Conservation (phyloP, 495 filamentous ascomycete genomes). For the Coniosporium apollinis region DNA sequence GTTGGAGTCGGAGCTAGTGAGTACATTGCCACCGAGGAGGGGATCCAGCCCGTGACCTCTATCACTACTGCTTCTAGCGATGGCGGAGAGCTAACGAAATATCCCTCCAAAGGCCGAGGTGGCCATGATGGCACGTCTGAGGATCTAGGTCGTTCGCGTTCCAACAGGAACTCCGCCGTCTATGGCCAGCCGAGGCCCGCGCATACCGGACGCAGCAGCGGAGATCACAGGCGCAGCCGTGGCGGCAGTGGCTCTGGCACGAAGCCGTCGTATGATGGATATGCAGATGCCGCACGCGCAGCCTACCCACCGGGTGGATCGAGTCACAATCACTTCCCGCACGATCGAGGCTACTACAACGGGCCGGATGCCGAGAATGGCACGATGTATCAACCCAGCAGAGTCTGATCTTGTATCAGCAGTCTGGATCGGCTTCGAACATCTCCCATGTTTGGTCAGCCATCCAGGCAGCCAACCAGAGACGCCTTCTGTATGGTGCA, state of each 20-base stretch:
- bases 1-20: not conserved
- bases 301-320: not conserved
- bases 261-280: not conserved
- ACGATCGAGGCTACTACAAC: not conserved
- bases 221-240: not conserved
- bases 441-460: too few relatives aligned
- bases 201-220: too few relatives aligned
- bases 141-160: too few relatives aligned
- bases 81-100: not conserved
- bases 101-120: too few relatives aligned
- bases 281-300: not conserved
- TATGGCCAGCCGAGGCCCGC: not conserved
- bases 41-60: not conserved
- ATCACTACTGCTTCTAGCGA: not conserved
- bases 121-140: not conserved
- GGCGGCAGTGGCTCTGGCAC: not conserved
- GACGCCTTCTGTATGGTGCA: too few relatives aligned
- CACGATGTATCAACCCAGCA: too few relatives aligned
- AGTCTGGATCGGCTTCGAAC: too few relatives aligned
- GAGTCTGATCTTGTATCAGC: too few relatives aligned
- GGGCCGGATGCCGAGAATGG: conserved; percentile 1
- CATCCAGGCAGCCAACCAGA: too few relatives aligned
- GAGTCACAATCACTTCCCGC: not conserved
- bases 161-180: too few relatives aligned
- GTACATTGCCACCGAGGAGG: not conserved